Evolutionary conservation across 352 stramenopile species (phyloP).

Genomic region (Phytophthora lateralis): DNA sequence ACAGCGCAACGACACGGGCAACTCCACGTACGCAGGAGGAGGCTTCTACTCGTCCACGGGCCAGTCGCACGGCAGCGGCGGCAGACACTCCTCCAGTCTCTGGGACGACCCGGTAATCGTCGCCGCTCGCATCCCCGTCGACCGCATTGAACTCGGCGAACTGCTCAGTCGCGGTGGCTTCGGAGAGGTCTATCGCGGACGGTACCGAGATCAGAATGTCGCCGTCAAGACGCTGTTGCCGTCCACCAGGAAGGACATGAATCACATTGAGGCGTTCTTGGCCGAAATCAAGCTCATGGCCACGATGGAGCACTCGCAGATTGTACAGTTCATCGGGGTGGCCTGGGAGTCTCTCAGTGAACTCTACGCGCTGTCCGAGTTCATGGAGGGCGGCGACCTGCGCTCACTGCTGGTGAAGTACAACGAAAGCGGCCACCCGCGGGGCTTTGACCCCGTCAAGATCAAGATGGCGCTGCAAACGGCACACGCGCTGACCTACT

Average conservation of each 20-base stretch:
- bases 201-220: constrained; percentile 38
- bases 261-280: constrained; percentile 38
- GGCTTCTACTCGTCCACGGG: constrained; percentile 12
- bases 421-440: constrained; percentile 1
- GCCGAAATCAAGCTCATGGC: constrained; percentile 44
- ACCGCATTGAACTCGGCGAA: constrained; percentile 32
- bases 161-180: constrained; percentile 35
- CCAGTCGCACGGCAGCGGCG: constrained; percentile 7
- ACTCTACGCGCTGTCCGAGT: constrained; percentile 44
- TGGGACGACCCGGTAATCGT: constrained; percentile 47
- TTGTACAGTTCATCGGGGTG: constrained; percentile 51
- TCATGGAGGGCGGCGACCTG: constrained; percentile 49
- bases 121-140: constrained; percentile 39
- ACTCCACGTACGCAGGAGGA: constrained; percentile 11
- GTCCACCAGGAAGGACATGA: constrained; percentile 39
- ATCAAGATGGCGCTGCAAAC: constrained; percentile 34
- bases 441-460: constrained; percentile 28
- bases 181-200: constrained; percentile 40
- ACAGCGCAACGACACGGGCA: constrained; percentile 17
- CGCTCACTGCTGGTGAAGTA: constrained; percentile 35
- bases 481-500: constrained; percentile 29
- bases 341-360: constrained; percentile 50
- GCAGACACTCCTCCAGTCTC: constrained; percentile 12
- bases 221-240: constrained; percentile 43
- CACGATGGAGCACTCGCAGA: constrained; percentile 48